Evolutionary conservation across 2,329 filamentous ascomycete species (phyloP).

Genomic region (Fusarium xylarioides): DNA sequence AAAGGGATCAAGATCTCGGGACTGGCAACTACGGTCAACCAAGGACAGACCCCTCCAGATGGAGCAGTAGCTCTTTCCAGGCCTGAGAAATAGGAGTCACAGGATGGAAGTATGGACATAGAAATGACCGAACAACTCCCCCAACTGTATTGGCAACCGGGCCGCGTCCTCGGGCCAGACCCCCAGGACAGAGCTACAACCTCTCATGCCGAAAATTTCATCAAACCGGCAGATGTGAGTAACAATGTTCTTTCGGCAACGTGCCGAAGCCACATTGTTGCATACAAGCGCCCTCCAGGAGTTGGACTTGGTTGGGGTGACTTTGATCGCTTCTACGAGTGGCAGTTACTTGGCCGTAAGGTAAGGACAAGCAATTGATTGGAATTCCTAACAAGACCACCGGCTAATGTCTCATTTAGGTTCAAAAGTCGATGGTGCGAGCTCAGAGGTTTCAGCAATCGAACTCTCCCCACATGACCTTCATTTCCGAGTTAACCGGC

Average conservation of each 20-base stretch:
- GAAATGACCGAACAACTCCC: not conserved
- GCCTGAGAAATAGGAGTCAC: not conserved
- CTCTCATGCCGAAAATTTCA: not conserved
- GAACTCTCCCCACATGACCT: not conserved
- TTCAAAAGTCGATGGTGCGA: not conserved
- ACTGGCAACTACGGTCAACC: not conserved
- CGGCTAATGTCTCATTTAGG: not conserved
- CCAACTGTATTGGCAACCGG: not conserved
- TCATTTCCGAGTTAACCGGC: not conserved
- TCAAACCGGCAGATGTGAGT: not conserved
- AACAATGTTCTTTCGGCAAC: not conserved
- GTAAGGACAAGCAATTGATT: constrained; percentile 50
- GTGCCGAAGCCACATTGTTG: not conserved
- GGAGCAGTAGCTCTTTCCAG: not conserved
- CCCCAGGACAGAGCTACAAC: not conserved
- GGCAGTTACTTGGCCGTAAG: not conserved
- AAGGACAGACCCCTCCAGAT: not conserved
- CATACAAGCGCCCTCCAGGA: not conserved
- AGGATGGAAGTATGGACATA: not conserved
- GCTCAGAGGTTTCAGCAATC: not conserved
- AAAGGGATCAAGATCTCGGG: not conserved
- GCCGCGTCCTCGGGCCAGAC: not conserved
- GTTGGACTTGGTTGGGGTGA: constrained; percentile 1
- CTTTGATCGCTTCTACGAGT: not conserved
- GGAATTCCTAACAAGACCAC: too few relatives aligned